Base-by-base conservation (phyloP, 78 protist genomes). In the Emiliania huxleyi region DNA sequence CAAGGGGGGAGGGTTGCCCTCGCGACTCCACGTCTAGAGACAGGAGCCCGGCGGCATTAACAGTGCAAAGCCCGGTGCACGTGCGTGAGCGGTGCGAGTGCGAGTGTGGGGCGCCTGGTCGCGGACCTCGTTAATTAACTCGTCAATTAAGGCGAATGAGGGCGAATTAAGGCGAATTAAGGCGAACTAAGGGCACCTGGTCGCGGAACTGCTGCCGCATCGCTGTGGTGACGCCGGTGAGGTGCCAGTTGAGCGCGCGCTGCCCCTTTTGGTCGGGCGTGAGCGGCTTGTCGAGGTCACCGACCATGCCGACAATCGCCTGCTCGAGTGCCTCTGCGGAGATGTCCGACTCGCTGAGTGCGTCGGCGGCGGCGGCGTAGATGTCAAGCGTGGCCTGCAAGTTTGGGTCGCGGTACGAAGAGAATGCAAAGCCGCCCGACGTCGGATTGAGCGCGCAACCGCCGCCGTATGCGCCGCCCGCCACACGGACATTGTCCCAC, bases 381-480 rank as follows among this genome's bases (percentile, higher is more conserved):
- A 44, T 90, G 79, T 90, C 93, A 22, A 90, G 69, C 56, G 73
- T 45, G 77, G 26, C 48, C 55, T 55, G 48, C 37, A 90, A 19
- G 55, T 90, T 90, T 11, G 93, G 93, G 55, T 90, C 93, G 87
- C 93, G 93, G 49, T 90, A 90, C 69, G 93, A 90, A 40, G 56
- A 42, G 93, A 62, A 90, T 6, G 87, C 12, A 23, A 90, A 71
- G 69, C 35, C 62, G 56, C 93, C 93, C 33, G 93, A 46, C 23
- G 23, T 1, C 23, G 93, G 83, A 23, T 69, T 22, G 62, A 90
- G 19, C 4, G 52, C 5, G 91, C 91, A 89, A 46, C 69, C 46
- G 37, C 93, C 93, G 45, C 93, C 93, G 81, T 90, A 90, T 22
- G 93, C 93, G 46, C 93, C 93, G 43, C 93, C 93, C 69, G 49